Evolutionary conservation across 106 monocot species (phyloP).

Genomic region (Narthecium ossifragum): DNA sequence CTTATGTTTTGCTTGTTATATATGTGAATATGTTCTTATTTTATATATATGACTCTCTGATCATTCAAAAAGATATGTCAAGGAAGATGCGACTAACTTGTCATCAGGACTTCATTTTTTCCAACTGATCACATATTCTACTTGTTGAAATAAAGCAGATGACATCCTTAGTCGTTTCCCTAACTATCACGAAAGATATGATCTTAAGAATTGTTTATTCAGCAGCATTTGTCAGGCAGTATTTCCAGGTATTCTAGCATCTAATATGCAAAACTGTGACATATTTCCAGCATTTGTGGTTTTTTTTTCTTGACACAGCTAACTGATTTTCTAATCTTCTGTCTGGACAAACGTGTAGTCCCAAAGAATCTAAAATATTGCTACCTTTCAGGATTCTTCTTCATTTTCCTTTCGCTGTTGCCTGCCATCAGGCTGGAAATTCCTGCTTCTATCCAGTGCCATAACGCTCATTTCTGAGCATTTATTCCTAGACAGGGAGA

Average conservation of each 20-base stretch:
- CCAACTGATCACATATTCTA: background rate
- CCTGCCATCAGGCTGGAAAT: conserved; percentile 79
- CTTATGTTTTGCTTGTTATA: background rate
- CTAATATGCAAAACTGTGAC: background rate
- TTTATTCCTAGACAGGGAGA: conserved; percentile 48
- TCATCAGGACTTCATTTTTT: background rate
- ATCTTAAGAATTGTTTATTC: conserved; percentile 74
- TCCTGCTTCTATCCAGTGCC: conserved; percentile 49
- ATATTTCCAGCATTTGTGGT: background rate
- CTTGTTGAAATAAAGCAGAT: background rate
- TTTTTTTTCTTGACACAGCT: background rate
- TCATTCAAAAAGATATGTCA: background rate
- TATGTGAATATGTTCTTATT: background rate
- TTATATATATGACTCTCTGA: background rate
- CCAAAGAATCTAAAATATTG: background rate
- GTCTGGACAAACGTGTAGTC: background rate
- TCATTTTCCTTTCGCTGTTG: conserved; percentile 61
- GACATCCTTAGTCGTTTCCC: conserved; percentile 14
- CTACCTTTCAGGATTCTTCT: conserved; percentile 39
- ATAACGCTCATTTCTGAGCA: conserved; percentile 62
- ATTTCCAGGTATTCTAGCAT: conserved; percentile 55
- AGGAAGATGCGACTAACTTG: no score
- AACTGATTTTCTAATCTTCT: background rate
- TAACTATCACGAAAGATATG: conserved; percentile 65
- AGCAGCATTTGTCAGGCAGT: conserved; percentile 57